A percentile compares a stretch with the other conserved stretches of the same genome.
Evolutionary conservation across 2,329 filamentous ascomycete genomes (phyloP).

Genomic region (Diaporthe sp.): DNA sequence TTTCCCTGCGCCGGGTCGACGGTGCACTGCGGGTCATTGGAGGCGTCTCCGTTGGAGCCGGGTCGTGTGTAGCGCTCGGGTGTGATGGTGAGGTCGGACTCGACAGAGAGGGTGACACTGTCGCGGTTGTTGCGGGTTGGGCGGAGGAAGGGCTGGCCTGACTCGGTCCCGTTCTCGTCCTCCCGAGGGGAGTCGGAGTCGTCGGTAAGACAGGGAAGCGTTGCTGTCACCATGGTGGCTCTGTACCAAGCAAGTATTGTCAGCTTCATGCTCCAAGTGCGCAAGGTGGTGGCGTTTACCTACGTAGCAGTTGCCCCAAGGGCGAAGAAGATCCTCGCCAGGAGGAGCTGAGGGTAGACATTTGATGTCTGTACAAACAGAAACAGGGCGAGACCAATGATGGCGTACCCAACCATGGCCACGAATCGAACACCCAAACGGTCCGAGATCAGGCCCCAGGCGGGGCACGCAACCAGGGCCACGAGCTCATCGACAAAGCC

Average conservation of each 20-base stretch:
- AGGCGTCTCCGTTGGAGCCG: conserved; percentile 37
- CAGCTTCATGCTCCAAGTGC: neutral
- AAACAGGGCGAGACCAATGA: conserved; percentile 82
- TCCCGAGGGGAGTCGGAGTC: conserved; percentile 48
- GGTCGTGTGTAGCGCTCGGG: conserved; percentile 65
- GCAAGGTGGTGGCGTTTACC: conserved; percentile 40
- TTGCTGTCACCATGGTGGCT: conserved; percentile 96
- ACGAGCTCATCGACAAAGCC: conserved; percentile 88
- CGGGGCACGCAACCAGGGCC: conserved; percentile 81
- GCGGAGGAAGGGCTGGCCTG: conserved; percentile 46
- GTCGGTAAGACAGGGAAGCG: conserved; percentile 78
- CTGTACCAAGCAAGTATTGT: conserved; percentile 45
- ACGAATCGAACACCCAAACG: conserved; percentile 79
- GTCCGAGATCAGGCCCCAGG: conserved; percentile 83
- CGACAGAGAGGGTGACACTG: conserved; percentile 74
- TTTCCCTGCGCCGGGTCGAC: conserved; percentile 50
- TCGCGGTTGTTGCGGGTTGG: conserved; percentile 55
- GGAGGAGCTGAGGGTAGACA: conserved; percentile 87
- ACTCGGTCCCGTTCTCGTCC: conserved; percentile 25
- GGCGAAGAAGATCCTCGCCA: conserved; percentile 89
- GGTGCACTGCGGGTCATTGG: conserved; percentile 26
- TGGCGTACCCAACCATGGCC: conserved; percentile 80
- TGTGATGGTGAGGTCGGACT: conserved; percentile 81
- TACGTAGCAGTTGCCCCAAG: conserved; percentile 89
- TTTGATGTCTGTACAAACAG: conserved; percentile 87